Base-by-base conservation (phyloP, 163 green algal genomes). In the Scenedesmus sp. region DNA sequence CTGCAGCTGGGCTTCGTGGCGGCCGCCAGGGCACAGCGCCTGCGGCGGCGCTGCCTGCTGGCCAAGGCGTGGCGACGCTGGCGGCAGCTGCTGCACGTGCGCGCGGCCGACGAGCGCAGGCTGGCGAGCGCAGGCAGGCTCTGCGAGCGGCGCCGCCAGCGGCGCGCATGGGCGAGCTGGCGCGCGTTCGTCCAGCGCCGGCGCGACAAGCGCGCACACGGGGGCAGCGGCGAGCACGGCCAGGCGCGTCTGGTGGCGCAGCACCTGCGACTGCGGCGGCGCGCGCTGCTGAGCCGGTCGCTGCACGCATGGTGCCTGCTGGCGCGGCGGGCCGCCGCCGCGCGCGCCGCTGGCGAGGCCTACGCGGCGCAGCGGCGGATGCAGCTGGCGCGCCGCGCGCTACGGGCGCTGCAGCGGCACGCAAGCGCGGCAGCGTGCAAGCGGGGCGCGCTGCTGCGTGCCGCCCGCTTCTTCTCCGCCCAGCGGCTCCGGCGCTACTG, bases 11-110 rank as follows among this genome's bases (percentile, higher is more conserved):
- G 39, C 58, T 71, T 80, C 11, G 6, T 63, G 9, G 31, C 11
- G 11, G 1, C 45, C 22, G 36, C 47, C 6, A 22, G 29, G 10
- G 45, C 71, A 29, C 71, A 80, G 71, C 26, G 47, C 44, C 29
- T 56, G 42, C 50, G 45, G 45, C 31, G 39, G 39, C 33, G 58
- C n/a, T 64, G 71, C 29, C 60, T 80, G 45, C 44, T 72, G 33
- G 33, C 63, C 5, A 80, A 63, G 58, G 58, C 31, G n/a, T 71
- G 29, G 18, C 39, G 31, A 17, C 57, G 71, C 24, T 70, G 60
- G 70, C 70, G 66, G 44, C 24, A 70, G 56, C 44, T 69, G 24
- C 53, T 58, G n/a, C 20, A 67, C 39, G 24, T 60, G 2, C 17
- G 48, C 20, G 69, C 47, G 31, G 20, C 20, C 9, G 34, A 57